Evolutionary conservation across 495 filamentous ascomycete genomes (phyloP).

Genomic region (Penicillium turbatum): DNA sequence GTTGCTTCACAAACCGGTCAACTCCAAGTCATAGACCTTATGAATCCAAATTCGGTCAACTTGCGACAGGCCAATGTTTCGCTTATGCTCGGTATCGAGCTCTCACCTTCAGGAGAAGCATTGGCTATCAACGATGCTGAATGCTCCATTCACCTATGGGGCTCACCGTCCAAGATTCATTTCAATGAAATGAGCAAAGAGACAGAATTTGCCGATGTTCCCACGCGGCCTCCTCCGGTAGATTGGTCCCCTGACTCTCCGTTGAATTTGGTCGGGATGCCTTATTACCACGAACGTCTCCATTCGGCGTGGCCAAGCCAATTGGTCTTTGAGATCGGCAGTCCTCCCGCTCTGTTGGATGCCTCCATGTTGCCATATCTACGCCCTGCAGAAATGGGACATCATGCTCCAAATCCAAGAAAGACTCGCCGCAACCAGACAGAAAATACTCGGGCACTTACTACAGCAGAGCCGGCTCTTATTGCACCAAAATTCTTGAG

Average conservation of each 20-base stretch:
- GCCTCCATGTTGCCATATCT: slow-evolving; percentile 64
- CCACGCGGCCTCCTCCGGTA: slow-evolving; percentile 45
- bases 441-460: slow-evolving; percentile 63
- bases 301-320: slow-evolving; percentile 87
- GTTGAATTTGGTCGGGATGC: slow-evolving; percentile 82
- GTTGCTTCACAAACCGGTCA: slow-evolving; percentile 86
- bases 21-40: slow-evolving; percentile 89
- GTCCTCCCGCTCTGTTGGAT: slow-evolving; percentile 73
- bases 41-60: slow-evolving; percentile 86
- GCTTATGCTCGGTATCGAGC: slow-evolving; percentile 70
- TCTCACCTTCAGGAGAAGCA: slow-evolving; percentile 88
- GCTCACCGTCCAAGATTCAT: slow-evolving; percentile 79
- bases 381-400: slow-evolving; percentile 63
- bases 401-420: slow-evolving; percentile 72
- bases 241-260: slow-evolving; percentile 76
- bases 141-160: slow-evolving; percentile 82
- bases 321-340: slow-evolving; percentile 76
- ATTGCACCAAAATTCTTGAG: slow-evolving; percentile 85
- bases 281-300: slow-evolving; percentile 83
- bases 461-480: slow-evolving; percentile 49
- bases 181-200: slow-evolving; percentile 82
- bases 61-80: slow-evolving; percentile 81
- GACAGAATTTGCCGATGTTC: slow-evolving; percentile 68
- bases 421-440: slow-evolving; percentile 72
- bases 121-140: slow-evolving; percentile 77